Base-by-base conservation (phyloP, 1,139 yeast species). In the Taphrina flavorubra region DNA sequence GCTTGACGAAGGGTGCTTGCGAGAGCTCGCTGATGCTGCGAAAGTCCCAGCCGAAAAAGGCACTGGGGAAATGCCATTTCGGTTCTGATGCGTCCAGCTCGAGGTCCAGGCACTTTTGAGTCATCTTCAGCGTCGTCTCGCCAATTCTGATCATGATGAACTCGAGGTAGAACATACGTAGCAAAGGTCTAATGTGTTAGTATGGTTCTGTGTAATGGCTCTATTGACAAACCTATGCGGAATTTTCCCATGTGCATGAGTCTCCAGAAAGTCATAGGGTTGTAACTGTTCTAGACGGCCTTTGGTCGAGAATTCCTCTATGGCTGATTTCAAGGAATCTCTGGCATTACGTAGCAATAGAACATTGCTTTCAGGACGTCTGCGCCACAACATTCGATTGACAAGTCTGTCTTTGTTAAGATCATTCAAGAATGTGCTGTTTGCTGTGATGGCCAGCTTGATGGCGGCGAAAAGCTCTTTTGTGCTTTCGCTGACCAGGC, bases 391-490 rank as follows among this genome's bases (percentile, higher is more conserved):
- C n/a, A 70, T 13, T 11, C 46, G 42, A n/a, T 49, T 49, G 40
- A 58, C 18, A 10, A 69, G 34, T 4, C 72, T 49, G 51, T 70
- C 70, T 6, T 61, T 49, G 51, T 69, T 68, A 39, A 51, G 53
- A 18, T 63, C 55, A 25, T 46, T 20, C 44, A 70, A 47, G 62
- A 70, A 70, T 8, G 34, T 65, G 6, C 47, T 18, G 13, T 42
- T 18, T 5, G 69, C 59, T 6, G 40, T 36, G 34, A 70, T 40
- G 31, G 72, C 71, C 14, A 37, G 16, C 16, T 39, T 44, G n/a
- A 58, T 46, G 39, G 65, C 66, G 25, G 51, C 55, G 7, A 66
- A 31, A 5, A 67, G 60, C 7, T 49, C 69, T 11, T 39, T 58
- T 6, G 70, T 46, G 20, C 53, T 47, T 11, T 37, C 63, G 31